phyloP scores from a whole-genome alignment of 148 eudicot genomes.

The Chenopodium album region DNA sequence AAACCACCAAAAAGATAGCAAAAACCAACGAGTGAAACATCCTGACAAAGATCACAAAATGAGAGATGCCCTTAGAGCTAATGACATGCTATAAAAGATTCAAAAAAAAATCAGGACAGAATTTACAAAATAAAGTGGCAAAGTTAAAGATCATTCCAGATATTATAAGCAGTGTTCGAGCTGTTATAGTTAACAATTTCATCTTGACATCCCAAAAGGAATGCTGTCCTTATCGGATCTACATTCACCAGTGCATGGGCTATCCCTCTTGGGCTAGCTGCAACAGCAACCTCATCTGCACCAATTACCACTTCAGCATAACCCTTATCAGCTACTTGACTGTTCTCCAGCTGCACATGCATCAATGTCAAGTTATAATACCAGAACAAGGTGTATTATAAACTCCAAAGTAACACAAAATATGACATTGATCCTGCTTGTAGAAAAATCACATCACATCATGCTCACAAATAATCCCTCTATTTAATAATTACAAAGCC shows the following conservation, averaged over 20 bases:
- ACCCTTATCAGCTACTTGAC: constrained; percentile 42
- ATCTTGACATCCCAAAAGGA: constrained; percentile 89
- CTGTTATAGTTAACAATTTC: constrained; percentile 45
- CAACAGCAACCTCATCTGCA: constrained; percentile 79
- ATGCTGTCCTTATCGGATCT: constrained; percentile 61
- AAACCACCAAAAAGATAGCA: background rate
- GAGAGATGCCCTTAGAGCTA: constrained; percentile 1
- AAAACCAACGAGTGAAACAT: constrained; percentile 7
- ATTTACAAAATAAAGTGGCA: constrained; percentile 12
- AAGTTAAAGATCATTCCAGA: constrained; percentile 79
- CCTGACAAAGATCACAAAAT: background rate
- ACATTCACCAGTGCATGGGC: constrained; percentile 82
- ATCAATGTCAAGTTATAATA: background rate
- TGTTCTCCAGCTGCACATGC: constrained; percentile 70
- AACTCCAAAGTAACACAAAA: background rate
- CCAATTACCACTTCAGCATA: constrained; percentile 66
- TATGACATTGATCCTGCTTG: background rate
- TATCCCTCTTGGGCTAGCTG: constrained; percentile 70
- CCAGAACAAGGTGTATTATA: background rate
- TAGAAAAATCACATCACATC: background rate
- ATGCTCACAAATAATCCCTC: background rate
- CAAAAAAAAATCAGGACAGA: background rate
- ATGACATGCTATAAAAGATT: background rate
- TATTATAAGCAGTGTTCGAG: constrained; percentile 59
- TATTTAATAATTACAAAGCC: background rate